Evolutionary conservation across 176 grass and related monocot genomes (phyloP), one percentile per base, ranked within the genome.

Genomic region (Ananas comosus): DNA sequence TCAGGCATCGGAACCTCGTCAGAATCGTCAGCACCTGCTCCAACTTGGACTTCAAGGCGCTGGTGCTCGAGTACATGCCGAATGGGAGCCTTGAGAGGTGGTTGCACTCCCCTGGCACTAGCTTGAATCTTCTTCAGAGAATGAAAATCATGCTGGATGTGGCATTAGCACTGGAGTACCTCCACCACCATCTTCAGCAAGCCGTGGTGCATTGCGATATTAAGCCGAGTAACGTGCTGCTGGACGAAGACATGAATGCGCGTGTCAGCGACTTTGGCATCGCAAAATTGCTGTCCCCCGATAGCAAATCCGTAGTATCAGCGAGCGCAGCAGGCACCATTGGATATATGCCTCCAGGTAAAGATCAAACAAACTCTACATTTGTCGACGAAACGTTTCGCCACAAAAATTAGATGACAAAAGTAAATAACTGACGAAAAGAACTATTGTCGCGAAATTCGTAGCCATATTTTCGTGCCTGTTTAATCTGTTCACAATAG

Each of bases 301-400:
- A 70, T 64, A 70, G 24, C 1, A n/a, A 59, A 64, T 69, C 65
- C 25, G 28, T 79, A 14, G 66, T 51, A 70, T 51, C 66, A 70
- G 33, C 76, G 3, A 57, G 53, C 8, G 67, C 76, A 23, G 33
- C 58, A 51, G 76, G 76, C 19, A 79, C 76, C 16, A 51, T 79
- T 63, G 67, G 67, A 16, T 79, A 71, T 48, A 79, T 79, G 67
- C 51, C 76, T 18, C 67, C 67, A 71, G 76, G 76, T 79, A 79
- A 42, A 42, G 33, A n/a, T 42, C 4, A 17, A 22, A 61, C 51
- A 7, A 17, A 12, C 64, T 28, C 24, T 25, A 65, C 14, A 18
- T 17, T 14, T 59, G 29, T 61, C 7, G 56, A 18, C 10, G 17
- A 61, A 18, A 61, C 21, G n/a, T 58, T 58, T 58, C 53, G 14